Percentiles rank a stretch among this genome's conserved stretches.
Evolutionary conservation across 2,329 filamentous ascomycete species (phyloP).

Genomic region (Gnomoniopsis smithogilvyi): DNA sequence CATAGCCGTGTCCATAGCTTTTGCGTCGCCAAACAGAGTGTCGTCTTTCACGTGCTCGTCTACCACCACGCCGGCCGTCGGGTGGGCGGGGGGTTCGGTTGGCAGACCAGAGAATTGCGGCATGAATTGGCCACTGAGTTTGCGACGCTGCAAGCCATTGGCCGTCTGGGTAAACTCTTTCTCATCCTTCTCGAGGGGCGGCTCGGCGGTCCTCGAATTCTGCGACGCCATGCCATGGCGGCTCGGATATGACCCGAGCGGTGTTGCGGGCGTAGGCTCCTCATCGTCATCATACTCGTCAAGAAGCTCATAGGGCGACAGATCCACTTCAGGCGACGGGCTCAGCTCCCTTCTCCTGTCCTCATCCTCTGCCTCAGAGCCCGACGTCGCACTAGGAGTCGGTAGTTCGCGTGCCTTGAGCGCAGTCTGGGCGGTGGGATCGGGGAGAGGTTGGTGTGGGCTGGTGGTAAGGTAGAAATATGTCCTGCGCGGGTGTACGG

Average conservation of each 20-base stretch:
- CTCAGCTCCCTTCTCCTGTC: slow-evolving; percentile 69
- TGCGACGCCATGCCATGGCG: slow-evolving; percentile 43
- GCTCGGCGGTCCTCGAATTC: slow-evolving; percentile 72
- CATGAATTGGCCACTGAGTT: slow-evolving; percentile 47
- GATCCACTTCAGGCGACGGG: slow-evolving; percentile 88
- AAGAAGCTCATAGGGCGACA: slow-evolving; percentile 75
- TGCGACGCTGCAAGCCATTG: slow-evolving; percentile 71
- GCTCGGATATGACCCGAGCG: slow-evolving; percentile 61
- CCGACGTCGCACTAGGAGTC: slow-evolving; percentile 68
- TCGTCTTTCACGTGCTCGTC: slow-evolving; percentile 48
- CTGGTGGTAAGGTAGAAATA: slow-evolving; percentile 96
- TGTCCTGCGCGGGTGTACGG: slow-evolving; percentile 87
- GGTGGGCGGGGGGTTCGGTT: slow-evolving; percentile 29
- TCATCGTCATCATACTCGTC: slow-evolving; percentile 67
- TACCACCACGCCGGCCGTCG: slow-evolving; percentile 28
- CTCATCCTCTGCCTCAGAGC: slow-evolving; percentile 65
- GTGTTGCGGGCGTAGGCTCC: slow-evolving; percentile 55
- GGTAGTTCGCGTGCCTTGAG: slow-evolving; percentile 61
- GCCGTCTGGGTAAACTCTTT: slow-evolving; percentile 96
- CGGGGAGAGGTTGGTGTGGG: slow-evolving; percentile 76
- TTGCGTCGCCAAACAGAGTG: slow-evolving; percentile 48
- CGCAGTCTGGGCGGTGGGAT: slow-evolving; percentile 49
- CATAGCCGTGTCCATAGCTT: slow-evolving; percentile 5
- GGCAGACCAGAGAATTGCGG: not conserved
- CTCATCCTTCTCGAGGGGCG: slow-evolving; percentile 90